A percentile compares a stretch with the other conserved stretches of the same genome.
Evolutionary conservation across 139 green algal genomes (phyloP).

Genomic region (Klebsormidium nitens): DNA sequence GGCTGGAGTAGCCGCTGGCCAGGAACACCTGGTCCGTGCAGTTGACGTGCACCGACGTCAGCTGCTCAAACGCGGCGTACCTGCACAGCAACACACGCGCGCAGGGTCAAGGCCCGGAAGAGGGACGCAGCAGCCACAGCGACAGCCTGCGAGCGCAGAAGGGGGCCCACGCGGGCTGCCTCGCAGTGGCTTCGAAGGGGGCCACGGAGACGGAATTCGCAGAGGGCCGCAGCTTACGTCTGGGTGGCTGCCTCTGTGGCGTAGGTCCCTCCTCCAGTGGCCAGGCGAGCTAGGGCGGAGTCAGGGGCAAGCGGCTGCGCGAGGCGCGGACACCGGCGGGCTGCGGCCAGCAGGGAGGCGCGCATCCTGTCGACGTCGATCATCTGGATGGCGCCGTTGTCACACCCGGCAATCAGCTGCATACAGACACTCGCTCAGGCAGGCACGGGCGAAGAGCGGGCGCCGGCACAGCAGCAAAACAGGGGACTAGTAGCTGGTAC

Average conservation of each 20-base stretch:
- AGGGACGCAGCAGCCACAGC: not conserved
- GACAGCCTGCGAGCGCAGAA: not conserved
- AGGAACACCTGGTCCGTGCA: conserved; percentile 41
- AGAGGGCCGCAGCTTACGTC: too few species aligned
- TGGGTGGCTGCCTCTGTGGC: too few species aligned
- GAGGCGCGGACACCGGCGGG: not conserved
- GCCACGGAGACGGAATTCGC: too few species aligned
- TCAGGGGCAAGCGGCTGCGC: not conserved
- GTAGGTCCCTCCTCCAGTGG: too few species aligned
- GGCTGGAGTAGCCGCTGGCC: conserved; percentile 37
- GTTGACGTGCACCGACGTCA: conserved; percentile 42
- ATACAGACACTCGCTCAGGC: too few species aligned
- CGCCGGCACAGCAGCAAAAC: not conserved
- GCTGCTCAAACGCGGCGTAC: conserved; percentile 38
- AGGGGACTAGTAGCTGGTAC: not conserved
- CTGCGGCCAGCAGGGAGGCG: not conserved
- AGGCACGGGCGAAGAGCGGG: not conserved
- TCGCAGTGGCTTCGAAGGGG: too few species aligned
- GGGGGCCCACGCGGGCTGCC: not conserved
- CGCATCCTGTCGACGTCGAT: conserved; percentile 33
- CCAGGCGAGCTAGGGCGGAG: too few species aligned
- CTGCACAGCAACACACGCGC: conserved; percentile 17
- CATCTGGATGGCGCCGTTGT: conserved; percentile 40
- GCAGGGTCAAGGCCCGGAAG: too few species aligned
- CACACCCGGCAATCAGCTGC: conserved; percentile 33